Evolutionary conservation across 1,284 basidiomycete genomes (phyloP), one percentile per base, ranked within the genome.

Genomic region (Agaricales sp.): DNA sequence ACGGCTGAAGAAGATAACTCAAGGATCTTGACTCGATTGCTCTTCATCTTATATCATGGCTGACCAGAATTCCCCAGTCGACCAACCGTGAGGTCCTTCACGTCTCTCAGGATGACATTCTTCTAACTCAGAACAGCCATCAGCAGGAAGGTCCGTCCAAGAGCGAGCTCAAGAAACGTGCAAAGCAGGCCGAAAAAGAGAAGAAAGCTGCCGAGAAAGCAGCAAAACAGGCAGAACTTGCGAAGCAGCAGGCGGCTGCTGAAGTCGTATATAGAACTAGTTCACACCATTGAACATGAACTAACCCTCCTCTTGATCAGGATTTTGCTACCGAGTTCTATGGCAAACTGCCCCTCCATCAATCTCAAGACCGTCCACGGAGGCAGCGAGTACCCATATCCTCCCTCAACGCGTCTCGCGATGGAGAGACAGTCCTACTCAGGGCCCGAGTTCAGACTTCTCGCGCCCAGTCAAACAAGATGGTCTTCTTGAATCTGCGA

Each of bases 381-480:
- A 64, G 63, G 46, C 59, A 67, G 55, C 73, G 73, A 63, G 75
- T 64, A 59, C 73, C 85, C 58, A 87, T 99, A 57, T 67, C 72
- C 23, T 69, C 80, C 12, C 71, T 99, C 49, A 41, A 20, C 18
- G 77, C 76, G 41, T 73, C 81, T 20, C 75, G 78, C 50, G 73
- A 88, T 58, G 91, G 87, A n/a, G 73, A 95, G 63, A 76, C 73
- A 13, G 87, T 98, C 52, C 67, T 90, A 52, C 72, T 99, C 56
- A 86, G 94, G 58, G 93, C 93, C 16, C 83, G 95, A 54, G 77
- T 99, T 39, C 92, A 97, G 64, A 95, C 89, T 26, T 87, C 87
- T 43, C 84, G 96, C 57, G 87, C 90, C 1, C 90, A 94, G 65
- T 89, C 89, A 64, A 80, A 73, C 69, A 99, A 95, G 72, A 92